A percentile compares a stretch with the other conserved stretches of the same genome.
Evolutionary conservation across 805 yeast species (phyloP).

Genomic region (Ogataea paraovalis): DNA sequence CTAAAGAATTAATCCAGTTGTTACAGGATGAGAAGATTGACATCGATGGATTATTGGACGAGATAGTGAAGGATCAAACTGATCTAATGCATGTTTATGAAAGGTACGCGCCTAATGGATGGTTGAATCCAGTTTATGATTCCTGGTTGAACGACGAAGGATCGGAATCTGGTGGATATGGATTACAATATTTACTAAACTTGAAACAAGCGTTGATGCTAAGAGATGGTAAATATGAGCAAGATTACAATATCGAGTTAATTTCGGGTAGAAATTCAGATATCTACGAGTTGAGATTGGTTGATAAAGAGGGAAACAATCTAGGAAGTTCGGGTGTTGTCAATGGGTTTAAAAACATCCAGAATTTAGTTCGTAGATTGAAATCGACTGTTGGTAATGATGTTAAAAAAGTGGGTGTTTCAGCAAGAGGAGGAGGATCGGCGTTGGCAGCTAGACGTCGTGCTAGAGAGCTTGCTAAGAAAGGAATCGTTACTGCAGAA

Average conservation of each 20-base stretch:
- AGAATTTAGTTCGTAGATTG: slow-evolving; percentile 82
- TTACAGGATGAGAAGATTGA: slow-evolving; percentile 49
- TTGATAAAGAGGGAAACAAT: slow-evolving; percentile 34
- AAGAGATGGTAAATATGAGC: slow-evolving; percentile 16
- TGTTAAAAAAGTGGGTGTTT: not conserved
- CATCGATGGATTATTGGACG: slow-evolving; percentile 25
- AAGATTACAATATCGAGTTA: slow-evolving; percentile 29
- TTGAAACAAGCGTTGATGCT: slow-evolving; percentile 25
- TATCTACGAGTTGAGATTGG: slow-evolving; percentile 61
- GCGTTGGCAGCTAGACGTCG: slow-evolving; percentile 42
- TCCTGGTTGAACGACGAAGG: slow-evolving; percentile 78
- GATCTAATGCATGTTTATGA: slow-evolving; percentile 16
- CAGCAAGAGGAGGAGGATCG: slow-evolving; percentile 9
- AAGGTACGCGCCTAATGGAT: slow-evolving; percentile 47
- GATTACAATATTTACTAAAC: slow-evolving; percentile 57
- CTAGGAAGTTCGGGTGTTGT: slow-evolving; percentile 62
- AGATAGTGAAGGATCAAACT: slow-evolving; percentile 12
- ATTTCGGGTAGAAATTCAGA: slow-evolving; percentile 74
- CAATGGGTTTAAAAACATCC: slow-evolving; percentile 93
- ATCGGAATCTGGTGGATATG: slow-evolving; percentile 87
- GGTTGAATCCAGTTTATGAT: slow-evolving; percentile 53
- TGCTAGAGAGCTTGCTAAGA: slow-evolving; percentile 32
- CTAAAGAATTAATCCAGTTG: slow-evolving; percentile 78
- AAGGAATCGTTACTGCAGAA: slow-evolving; percentile 5
- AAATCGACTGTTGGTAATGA: slow-evolving; percentile 34